Conservation (phyloP, 192 early-diverging fungal species). For the Coemansia sp. region DNA sequence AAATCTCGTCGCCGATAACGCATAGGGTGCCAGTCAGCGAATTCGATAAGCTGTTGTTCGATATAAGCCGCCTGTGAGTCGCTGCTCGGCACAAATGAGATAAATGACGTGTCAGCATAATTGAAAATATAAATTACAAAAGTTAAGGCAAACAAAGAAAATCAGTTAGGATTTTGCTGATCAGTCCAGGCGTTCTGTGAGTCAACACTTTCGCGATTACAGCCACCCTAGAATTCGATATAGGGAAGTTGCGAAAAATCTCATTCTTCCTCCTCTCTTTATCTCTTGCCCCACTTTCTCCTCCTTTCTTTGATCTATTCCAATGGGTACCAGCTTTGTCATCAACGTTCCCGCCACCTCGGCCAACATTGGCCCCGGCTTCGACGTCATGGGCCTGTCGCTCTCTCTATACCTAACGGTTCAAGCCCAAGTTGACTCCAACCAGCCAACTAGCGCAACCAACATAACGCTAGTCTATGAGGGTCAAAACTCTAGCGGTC, state of each 20-base stretch:
- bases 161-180: neutral
- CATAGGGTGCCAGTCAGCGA: conserved; percentile 53
- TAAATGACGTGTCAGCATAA: neutral
- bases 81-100: neutral
- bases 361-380: conserved; percentile 98
- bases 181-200: neutral
- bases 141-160: neutral
- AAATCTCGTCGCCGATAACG: conserved; percentile 75
- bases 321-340: conserved; percentile 17
- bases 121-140: neutral
- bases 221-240: neutral
- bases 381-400: conserved; percentile 91
- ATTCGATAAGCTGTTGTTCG: neutral
- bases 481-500: conserved; percentile 57
- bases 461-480: conserved; percentile 55
- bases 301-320: neutral
- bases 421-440: conserved; percentile 43
- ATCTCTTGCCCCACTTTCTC: neutral
- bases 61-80: neutral
- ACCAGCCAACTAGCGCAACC: neutral
- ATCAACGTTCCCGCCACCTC: conserved; percentile 93
- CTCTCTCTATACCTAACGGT: conserved; percentile 86
- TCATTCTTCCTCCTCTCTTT: neutral
- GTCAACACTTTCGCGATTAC: neutral
- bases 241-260: neutral